These are phyloP conservation scores for Talaromyces stipitatus DNA, from an alignment of 495 filamentous ascomycete genomes.

Conservation along the genomic window DNA sequence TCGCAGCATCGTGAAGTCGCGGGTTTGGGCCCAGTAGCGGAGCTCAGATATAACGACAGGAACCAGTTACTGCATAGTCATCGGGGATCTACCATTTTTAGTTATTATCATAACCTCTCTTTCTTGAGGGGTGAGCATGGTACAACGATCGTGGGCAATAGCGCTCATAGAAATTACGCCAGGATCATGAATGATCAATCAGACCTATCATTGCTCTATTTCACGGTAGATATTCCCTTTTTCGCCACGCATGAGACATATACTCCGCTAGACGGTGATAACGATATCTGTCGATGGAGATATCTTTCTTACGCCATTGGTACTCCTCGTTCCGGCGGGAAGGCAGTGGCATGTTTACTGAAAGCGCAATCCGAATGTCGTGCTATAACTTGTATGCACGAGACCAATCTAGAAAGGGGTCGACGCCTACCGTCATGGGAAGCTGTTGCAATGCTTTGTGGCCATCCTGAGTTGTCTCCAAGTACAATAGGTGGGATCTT, in stretches of 20 bases:
- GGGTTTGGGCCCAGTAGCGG: conserved; percentile 15
- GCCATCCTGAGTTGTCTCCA: conserved; percentile 21
- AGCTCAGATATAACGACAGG: conserved; percentile 30
- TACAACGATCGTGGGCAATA: background rate
- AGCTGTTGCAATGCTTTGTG: conserved; percentile 33
- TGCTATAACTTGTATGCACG: conserved; percentile 25
- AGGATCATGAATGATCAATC: conserved; percentile 17
- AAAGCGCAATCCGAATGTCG: conserved; percentile 21
- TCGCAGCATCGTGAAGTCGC: background rate
- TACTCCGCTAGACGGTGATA: background rate
- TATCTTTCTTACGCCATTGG: conserved; percentile 36
- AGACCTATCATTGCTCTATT: conserved; percentile 25
- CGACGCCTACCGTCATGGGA: conserved; percentile 20
- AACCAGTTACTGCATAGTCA: conserved; percentile 31
- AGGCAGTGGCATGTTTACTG: conserved; percentile 35
- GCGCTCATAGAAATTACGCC: conserved; percentile 18
- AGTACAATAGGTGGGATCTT: conserved; percentile 36
- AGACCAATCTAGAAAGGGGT: conserved; percentile 34
- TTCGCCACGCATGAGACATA: conserved; percentile 25
- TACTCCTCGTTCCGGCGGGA: conserved; percentile 28
- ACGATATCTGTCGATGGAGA: conserved; percentile 28
- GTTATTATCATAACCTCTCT: conserved; percentile 8
- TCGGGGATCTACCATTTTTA: conserved; percentile 21
- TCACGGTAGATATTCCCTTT: conserved; percentile 36
- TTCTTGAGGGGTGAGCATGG: background rate